Base-by-base conservation (phyloP, 2,329 filamentous ascomycete genomes). In the Trichocomaceae sp. region DNA sequence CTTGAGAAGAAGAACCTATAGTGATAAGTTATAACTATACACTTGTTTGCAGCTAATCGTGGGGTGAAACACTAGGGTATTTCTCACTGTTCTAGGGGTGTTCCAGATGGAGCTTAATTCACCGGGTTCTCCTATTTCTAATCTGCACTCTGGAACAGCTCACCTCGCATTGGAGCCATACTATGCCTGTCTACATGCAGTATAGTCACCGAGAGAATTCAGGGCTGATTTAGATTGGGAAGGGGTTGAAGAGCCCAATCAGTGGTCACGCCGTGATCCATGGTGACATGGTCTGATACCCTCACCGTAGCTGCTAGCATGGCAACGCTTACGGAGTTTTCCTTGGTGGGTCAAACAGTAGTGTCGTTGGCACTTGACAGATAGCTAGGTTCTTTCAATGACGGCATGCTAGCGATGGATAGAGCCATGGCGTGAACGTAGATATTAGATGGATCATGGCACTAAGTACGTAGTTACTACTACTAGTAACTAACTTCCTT, bases 51-150 rank as follows among this genome's bases (percentile, higher is more conserved):
- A 29, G 45, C 50, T 56, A 56, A 56, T 56, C 50, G 54, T 56
- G 54, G 54, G 54, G 54, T 56, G 54, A 56, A 56, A 56, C 54
- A 49, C 49, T 56, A 47, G 54, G 50, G 49, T 20, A 17, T 6
- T 41, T 56, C 44, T 46, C 26, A 41, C 26, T 52, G 45, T 47
- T 56, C 52, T 51, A 39, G 26, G 22, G 45, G 54, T 51, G 54
- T 56, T 56, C 54, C 54, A 56, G 54, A 56, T 56, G 54, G 39
- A 56, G 49, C 54, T 42, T 47, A 42, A 42, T 42, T 22, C 17
- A 1, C 35, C 39, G 10, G 5, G 7, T 22, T 42, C 39, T 42
- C 39, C 39, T 42, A 20, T 42, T 42, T 41, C 15, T 41, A 5
- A 2, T n/a, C n/a, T 39, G 13, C n/a, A n/a, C n/a, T 39, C n/a